phyloP scores from a whole-genome alignment of 2,329 filamentous ascomycete genomes.

The Aspergillus sp. region DNA sequence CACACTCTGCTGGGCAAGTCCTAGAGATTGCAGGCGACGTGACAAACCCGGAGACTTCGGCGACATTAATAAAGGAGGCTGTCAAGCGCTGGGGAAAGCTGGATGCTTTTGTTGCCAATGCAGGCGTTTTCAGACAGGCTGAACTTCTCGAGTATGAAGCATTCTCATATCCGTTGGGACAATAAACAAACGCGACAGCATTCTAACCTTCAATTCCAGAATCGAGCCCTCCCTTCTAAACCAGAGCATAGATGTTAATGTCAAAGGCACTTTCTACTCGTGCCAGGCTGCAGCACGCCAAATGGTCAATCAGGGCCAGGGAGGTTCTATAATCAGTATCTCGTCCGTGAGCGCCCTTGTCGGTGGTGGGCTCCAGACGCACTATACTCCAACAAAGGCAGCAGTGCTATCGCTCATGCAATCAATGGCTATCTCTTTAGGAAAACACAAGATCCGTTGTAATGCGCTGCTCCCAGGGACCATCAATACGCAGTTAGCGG shows the following conservation, averaged over 20 bases:
- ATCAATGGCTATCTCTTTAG: slow-evolving; percentile 75
- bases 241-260: slow-evolving; percentile 74
- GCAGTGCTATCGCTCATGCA: slow-evolving; percentile 81
- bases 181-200: neutral
- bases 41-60: slow-evolving; percentile 69
- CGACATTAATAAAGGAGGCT: slow-evolving; percentile 64
- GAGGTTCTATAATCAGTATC: slow-evolving; percentile 70
- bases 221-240: slow-evolving; percentile 69
- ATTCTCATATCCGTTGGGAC: neutral
- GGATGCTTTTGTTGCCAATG: slow-evolving; percentile 84
- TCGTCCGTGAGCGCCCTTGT: slow-evolving; percentile 43
- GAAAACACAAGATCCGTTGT: slow-evolving; percentile 73
- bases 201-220: slow-evolving; percentile 32
- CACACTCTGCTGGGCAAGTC: slow-evolving; percentile 41
- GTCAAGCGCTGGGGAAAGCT: slow-evolving; percentile 58
- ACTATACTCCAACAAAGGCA: slow-evolving; percentile 88
- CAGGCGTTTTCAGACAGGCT: slow-evolving; percentile 82
- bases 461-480: slow-evolving; percentile 83
- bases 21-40: slow-evolving; percentile 76
- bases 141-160: slow-evolving; percentile 72
- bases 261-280: slow-evolving; percentile 84
- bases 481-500: slow-evolving; percentile 79
- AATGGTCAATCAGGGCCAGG: slow-evolving; percentile 71
- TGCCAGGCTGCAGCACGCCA: slow-evolving; percentile 82
- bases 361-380: slow-evolving; percentile 74